Evolutionary conservation across 2,329 filamentous ascomycete genomes (phyloP), one percentile per base, ranked within the genome.

Genomic region (Lomentospora prolificans): DNA sequence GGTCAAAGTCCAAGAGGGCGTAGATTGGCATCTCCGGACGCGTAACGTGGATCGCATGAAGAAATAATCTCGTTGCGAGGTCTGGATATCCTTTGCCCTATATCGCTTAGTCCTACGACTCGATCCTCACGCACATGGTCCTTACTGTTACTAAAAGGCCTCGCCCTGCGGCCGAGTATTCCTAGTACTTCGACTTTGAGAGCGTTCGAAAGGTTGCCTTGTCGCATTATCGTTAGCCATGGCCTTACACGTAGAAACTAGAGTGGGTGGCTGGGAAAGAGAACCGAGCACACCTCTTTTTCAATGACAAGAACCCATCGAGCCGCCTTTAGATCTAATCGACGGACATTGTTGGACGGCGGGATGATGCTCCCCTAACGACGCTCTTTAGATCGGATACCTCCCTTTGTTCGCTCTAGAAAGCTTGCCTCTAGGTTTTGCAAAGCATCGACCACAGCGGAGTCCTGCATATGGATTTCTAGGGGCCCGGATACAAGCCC

Each of bases 81-180:
- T 94, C 89, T 0, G 89, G 88, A 63, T 90, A 94, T 2, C 89
- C 89, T 73, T 91, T 94, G 1, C 83, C 89, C 85, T 90, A 55
- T 3, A 4, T 22, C 31, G 4, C 10, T 4, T 36, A 19, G 1
- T n/a, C 4, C 22, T 17, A 36, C 17, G 10, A 22, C 12, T 25
- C 7, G 44, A 3, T 51, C 14, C 1, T 19, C 39, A 55, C 7
- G 10, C 5, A 17, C 39, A 12, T 10, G 5, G 22, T 48, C 8
- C 70, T 33, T 71, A 86, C 86, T 3, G 88, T 91, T 22, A 91
- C 63, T 0, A 89, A 65, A n/a, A 89, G 69, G 0, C 87, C 85
- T n/a, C 74, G 70, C 0, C 79, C 77, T 2, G 72, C 72, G 2
- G 70, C 27, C 1, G 72, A 79, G 0, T 61, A 67, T 10, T 70